Evolutionary conservation across 2,329 filamentous ascomycete species (phyloP).

Genomic region (Ramularia collo-cygni): DNA sequence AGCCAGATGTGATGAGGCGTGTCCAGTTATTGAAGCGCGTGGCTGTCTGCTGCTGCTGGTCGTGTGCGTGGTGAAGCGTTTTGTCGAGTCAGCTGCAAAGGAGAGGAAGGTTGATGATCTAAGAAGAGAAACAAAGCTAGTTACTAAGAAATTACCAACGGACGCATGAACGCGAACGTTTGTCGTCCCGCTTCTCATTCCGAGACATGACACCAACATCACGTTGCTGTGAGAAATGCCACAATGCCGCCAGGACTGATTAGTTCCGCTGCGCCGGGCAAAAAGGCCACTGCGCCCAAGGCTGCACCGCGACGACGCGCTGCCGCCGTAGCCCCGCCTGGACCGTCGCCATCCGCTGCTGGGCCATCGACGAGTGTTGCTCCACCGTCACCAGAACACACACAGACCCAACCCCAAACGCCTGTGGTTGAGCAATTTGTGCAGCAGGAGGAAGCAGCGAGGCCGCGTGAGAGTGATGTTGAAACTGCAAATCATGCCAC

Average conservation of each 20-base stretch:
- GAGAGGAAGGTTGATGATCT: too few species aligned
- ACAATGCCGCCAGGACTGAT: conserved; percentile 38
- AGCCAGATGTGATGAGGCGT: background rate
- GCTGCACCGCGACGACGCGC: conserved; percentile 37
- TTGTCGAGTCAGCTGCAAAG: background rate
- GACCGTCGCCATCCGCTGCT: conserved; percentile 13
- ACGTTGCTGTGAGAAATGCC: background rate
- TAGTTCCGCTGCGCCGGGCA: conserved; percentile 47
- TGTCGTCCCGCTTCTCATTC: too few species aligned
- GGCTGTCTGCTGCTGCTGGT: conserved; percentile 1
- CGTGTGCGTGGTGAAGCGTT: conserved; percentile 5
- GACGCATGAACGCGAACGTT: too few species aligned
- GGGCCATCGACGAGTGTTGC: conserved; percentile 7
- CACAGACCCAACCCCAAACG: conserved; percentile 3
- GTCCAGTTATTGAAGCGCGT: background rate
- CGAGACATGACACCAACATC: background rate
- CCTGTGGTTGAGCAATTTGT: conserved; percentile 3
- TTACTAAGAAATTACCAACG: background rate
- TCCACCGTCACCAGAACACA: conserved; percentile 15
- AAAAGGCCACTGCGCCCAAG: conserved; percentile 44
- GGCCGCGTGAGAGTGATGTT: conserved; percentile 1
- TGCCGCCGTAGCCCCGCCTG: conserved; percentile 14
- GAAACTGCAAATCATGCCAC: background rate
- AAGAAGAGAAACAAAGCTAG: background rate
- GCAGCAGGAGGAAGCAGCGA: background rate